These are phyloP conservation scores for Lichtheimia ramosa DNA, from an alignment of 371 early-diverging fungal species.

Conservation along the genomic window DNA sequence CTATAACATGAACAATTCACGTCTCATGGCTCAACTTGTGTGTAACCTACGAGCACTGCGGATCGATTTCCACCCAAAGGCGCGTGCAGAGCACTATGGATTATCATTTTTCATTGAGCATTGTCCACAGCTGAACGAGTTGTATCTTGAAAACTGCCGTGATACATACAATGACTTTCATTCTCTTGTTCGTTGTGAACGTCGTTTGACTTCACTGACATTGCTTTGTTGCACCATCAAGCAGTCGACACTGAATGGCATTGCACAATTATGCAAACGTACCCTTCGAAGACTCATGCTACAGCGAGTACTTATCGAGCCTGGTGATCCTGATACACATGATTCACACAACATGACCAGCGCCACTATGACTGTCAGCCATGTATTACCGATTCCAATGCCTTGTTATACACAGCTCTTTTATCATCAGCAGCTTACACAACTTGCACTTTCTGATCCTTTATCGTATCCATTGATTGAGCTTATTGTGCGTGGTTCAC, in stretches of 20 bases:
- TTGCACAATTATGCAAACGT: conserved; percentile 15
- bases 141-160: conserved; percentile 44
- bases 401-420: conserved; percentile 15
- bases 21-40: conserved; percentile 39
- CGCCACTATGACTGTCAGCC: conserved; percentile 8
- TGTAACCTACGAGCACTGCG: conserved; percentile 36
- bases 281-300: conserved; percentile 22
- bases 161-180: conserved; percentile 48
- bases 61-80: conserved; percentile 43
- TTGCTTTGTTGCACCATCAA: conserved; percentile 42
- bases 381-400: conserved; percentile 23
- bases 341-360: conserved; percentile 10
- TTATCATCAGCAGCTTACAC: conserved; percentile 18
- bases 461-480: conserved; percentile 21
- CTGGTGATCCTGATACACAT: background rate
- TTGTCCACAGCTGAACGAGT: conserved; percentile 34
- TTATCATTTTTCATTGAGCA: conserved; percentile 31
- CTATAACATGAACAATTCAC: conserved; percentile 39
- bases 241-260: conserved; percentile 18
- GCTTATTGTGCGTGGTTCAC: conserved; percentile 24
- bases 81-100: conserved; percentile 43
- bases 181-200: conserved; percentile 23
- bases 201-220: conserved; percentile 30
- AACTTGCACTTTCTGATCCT: conserved; percentile 39
- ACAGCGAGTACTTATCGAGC: conserved; percentile 35